A percentile compares a stretch with the other conserved stretches of the same genome.
phyloP scores from a whole-genome alignment of 148 eudicot genomes.

The Chenopodium suecicum region DNA sequence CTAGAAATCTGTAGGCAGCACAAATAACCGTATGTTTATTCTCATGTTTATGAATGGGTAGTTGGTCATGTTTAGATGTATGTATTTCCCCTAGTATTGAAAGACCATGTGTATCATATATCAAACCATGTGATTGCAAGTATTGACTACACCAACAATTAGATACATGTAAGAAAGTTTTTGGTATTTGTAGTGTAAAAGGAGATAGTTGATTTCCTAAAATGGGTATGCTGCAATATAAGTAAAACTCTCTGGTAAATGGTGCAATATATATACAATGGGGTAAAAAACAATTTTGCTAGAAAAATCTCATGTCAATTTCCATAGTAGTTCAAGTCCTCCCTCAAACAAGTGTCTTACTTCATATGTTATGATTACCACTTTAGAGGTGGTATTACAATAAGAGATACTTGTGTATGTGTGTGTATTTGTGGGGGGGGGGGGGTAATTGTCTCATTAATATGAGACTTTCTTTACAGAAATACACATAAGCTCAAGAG shows the following conservation, averaged over 20 bases:
- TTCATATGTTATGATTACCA: background rate
- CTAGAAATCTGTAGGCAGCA: background rate
- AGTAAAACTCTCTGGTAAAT: no score
- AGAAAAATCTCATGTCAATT: background rate
- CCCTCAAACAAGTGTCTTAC: background rate
- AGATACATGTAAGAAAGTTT: no score
- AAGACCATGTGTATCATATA: background rate
- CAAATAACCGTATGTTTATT: background rate
- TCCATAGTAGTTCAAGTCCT: background rate
- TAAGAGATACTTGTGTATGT: background rate
- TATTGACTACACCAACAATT: no score
- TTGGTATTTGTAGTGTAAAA: no score
- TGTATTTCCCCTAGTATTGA: background rate
- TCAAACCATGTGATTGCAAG: background rate
- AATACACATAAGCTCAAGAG: background rate
- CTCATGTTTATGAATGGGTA: background rate
- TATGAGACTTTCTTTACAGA: background rate
- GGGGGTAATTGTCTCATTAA: background rate
- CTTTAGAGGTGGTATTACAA: background rate
- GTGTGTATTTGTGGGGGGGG: background rate
- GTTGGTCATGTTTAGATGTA: background rate
- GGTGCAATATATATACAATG: no score
- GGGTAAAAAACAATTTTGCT: background rate
- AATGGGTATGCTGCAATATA: no score
- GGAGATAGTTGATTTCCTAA: no score